These are phyloP conservation scores for Ormosia semicastrata DNA, from an alignment of 306 rosid genomes.

Conservation along the genomic window DNA sequence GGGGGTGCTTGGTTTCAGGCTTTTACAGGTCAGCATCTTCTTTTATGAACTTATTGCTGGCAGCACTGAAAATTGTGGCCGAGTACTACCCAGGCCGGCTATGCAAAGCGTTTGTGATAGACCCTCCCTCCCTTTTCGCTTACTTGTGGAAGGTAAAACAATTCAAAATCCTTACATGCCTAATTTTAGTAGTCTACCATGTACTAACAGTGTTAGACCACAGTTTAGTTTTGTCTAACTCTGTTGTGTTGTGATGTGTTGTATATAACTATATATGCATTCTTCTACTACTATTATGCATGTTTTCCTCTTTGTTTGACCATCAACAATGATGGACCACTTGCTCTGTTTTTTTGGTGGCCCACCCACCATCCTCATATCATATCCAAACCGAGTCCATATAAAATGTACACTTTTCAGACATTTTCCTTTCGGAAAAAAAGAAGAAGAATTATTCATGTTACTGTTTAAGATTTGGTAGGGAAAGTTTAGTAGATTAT, in stretches of 20 bases:
- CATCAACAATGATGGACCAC: conserved; percentile 24
- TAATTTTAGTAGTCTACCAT: conserved; percentile 24
- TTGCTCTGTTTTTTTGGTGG: conserved; percentile 26
- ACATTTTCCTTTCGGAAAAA: not conserved
- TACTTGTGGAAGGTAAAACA: conserved; percentile 90
- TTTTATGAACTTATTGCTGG: conserved; percentile 71
- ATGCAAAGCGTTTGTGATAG: conserved; percentile 74
- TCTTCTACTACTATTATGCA: not conserved
- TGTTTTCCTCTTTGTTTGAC: conserved; percentile 28
- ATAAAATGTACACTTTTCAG: not conserved
- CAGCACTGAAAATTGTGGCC: conserved; percentile 68
- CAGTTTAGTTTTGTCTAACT: not conserved
- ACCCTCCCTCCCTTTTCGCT: conserved; percentile 84
- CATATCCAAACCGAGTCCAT: not conserved
- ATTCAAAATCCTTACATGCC: conserved; percentile 24
- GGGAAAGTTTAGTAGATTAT: not conserved
- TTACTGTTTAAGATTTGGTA: conserved; percentile 14
- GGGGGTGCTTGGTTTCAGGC: conserved; percentile 52
- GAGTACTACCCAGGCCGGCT: conserved; percentile 84
- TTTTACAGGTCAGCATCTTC: conserved; percentile 88
- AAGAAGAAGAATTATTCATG: not conserved
- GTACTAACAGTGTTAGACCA: conserved; percentile 2
- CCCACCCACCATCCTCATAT: not conserved
- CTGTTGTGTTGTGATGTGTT: not conserved
- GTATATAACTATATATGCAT: too few species aligned